Percentiles rank a stretch among this genome's conserved stretches.
phyloP scores from a whole-genome alignment of 257 asterid genomes.

The Rauvolfia tetraphylla region DNA sequence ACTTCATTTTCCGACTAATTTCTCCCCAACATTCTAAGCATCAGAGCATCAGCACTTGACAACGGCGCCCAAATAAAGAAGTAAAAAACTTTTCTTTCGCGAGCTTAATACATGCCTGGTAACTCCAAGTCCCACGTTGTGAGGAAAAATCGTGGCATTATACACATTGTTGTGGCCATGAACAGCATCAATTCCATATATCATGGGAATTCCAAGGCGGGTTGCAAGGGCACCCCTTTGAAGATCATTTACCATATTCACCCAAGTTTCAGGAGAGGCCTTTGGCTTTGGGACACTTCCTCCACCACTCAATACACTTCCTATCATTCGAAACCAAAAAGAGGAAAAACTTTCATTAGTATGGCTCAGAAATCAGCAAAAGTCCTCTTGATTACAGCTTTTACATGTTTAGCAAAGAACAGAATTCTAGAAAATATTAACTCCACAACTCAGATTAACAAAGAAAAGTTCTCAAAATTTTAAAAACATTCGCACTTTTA shows the following conservation, averaged over 20 bases:
- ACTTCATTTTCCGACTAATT: too few relatives aligned
- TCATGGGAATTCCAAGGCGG: conserved; percentile 39
- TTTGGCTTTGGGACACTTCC: conserved; percentile 37
- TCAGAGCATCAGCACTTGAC: too few relatives aligned
- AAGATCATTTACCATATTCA: conserved; percentile 31
- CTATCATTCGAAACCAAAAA: conserved; percentile 6
- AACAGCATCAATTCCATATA: conserved; percentile 43
- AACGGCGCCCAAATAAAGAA: too few relatives aligned
- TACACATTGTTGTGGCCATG: conserved; percentile 43
- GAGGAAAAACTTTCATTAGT: background rate
- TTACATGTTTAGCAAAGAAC: background rate
- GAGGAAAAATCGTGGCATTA: conserved; percentile 41
- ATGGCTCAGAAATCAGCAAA: background rate
- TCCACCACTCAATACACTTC: conserved; percentile 45
- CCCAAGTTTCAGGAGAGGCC: conserved; percentile 39
- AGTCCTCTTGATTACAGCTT: background rate
- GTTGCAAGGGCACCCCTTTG: conserved; percentile 37
- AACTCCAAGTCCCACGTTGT: conserved; percentile 41
- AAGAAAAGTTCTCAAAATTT: background rate
- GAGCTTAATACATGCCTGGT: conserved; percentile 27
- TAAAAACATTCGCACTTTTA: background rate
- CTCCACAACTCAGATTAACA: background rate
- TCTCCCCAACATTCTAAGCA: background rate
- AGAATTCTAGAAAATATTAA: background rate
- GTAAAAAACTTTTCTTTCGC: too few relatives aligned